Evolutionary conservation across 345 rosid species (phyloP), one percentile per base, ranked within the genome.

Genomic region (Dipteronia sinensis): DNA sequence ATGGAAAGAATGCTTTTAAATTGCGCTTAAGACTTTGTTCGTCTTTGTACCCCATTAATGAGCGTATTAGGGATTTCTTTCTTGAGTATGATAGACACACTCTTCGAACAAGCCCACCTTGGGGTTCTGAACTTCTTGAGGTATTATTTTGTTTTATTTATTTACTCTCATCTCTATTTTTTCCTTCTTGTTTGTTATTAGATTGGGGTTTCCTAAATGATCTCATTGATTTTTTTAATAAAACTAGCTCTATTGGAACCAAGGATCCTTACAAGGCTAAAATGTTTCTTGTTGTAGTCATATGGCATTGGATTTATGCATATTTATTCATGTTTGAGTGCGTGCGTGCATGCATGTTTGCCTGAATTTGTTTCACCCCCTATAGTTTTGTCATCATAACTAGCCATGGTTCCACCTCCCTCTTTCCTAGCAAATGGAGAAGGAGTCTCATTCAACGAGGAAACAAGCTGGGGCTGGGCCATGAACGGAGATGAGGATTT

Each of bases 101-200:
- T 72, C 95, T 94, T 75, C 94, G 93, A 80, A 89, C 99, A 75
- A 96, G 88, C 74, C 91, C 99, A 58, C 99, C 97, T 67, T 96
- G 99, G 99, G 98, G 98, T 77, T 96, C 99, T 69, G 99, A 96
- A 91, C 98, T 96, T 82, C 86, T 96, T 82, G 98, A 96, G 97
- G 99, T 96, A 90, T 59, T 74, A 51, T 73, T 81, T 31, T 72
- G 19, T 66, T 49, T 69, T 62, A 12, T 79, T 27, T 59, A 34
- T 3, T 12, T 65, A 51, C 63, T n/a, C 72, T 75, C 72, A 71
- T 65, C 19, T 58, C 8, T 51, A 29, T 9, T 67, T 63, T 6
- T 51, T 19, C 27, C 44, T 23, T n/a, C 42, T 49, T 61, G 40
- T 72, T 69, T 27, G 10, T 23, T 10, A 66, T 11, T 46, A 38